Conservation (phyloP, 2,329 filamentous ascomycete species). For the Fusarium newnesense region DNA sequence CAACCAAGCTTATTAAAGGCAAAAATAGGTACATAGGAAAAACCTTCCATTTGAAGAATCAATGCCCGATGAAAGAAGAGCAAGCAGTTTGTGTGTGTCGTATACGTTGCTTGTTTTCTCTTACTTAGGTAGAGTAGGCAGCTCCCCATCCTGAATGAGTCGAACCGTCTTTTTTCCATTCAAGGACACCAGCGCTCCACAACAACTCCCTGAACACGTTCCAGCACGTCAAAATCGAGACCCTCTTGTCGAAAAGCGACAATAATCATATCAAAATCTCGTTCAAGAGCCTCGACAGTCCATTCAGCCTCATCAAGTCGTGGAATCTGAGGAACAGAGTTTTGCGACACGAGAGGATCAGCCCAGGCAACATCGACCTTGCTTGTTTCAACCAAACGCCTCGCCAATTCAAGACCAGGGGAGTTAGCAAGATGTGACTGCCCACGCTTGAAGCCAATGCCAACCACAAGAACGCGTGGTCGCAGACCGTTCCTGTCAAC, state of each 20-base stretch:
- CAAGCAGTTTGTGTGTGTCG: neutral
- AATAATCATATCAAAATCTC: slow-evolving; percentile 55
- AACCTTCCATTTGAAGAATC: fast-evolving
- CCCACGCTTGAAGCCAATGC: slow-evolving; percentile 62
- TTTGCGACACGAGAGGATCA: slow-evolving; percentile 57
- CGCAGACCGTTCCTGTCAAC: slow-evolving; percentile 3
- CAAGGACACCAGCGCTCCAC: slow-evolving; percentile 54
- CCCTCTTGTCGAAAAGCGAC: slow-evolving; percentile 56
- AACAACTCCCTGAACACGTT: slow-evolving; percentile 47
- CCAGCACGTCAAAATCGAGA: slow-evolving; percentile 54
- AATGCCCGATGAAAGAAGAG: neutral
- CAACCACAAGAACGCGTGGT: slow-evolving; percentile 56
- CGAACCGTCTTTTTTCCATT: fast-evolving
- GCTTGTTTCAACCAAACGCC: slow-evolving; percentile 49
- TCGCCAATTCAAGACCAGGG: slow-evolving; percentile 56
- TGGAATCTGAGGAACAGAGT: slow-evolving; percentile 52
- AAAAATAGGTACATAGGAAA: neutral
- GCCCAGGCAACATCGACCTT: slow-evolving; percentile 56
- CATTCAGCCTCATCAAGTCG: slow-evolving; percentile 52
- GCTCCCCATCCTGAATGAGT: fast-evolving
- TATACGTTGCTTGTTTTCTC: neutral
- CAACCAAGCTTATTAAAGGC: neutral
- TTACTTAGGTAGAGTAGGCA: too few species aligned
- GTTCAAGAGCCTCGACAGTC: slow-evolving; percentile 49
- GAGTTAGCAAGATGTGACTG: slow-evolving; percentile 60